Conservation (phyloP, 2,329 filamentous ascomycete species). For the Cercospora sesami region DNA sequence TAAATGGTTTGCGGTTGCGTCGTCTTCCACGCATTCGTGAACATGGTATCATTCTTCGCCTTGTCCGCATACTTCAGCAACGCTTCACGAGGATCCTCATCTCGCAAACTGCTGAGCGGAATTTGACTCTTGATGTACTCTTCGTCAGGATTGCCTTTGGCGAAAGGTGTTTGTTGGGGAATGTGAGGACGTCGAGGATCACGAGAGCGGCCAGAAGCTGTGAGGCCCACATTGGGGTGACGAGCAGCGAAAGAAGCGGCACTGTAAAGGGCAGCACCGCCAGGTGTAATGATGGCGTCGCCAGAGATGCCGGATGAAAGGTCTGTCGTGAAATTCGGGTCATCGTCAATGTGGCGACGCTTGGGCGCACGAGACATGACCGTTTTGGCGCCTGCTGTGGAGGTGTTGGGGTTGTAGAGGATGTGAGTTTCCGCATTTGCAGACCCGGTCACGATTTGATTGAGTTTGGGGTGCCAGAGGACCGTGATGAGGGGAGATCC, state of each 20-base stretch:
- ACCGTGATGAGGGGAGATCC: conserved; percentile 79
- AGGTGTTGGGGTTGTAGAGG: conserved; percentile 85
- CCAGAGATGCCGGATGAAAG: conserved; percentile 77
- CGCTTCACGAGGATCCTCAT: conserved; percentile 93
- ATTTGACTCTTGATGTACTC: conserved; percentile 86
- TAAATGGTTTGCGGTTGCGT: conserved; percentile 93
- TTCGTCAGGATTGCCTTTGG: conserved; percentile 85
- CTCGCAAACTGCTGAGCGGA: conserved; percentile 85
- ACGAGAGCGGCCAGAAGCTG: conserved; percentile 71
- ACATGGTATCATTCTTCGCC: conserved; percentile 88
- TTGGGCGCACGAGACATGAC: conserved; percentile 94
- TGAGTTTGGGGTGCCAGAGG: conserved; percentile 89
- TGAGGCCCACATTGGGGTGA: conserved; percentile 71
- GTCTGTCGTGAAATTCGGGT: conserved; percentile 82
- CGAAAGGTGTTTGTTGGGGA: conserved; percentile 82
- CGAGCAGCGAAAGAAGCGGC: conserved; percentile 56
- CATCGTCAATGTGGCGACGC: conserved; percentile 92
- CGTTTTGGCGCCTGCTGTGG: conserved; percentile 75
- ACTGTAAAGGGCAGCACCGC: conserved; percentile 44
- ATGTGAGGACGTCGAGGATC: conserved; percentile 85
- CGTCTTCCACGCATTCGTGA: conserved; percentile 88
- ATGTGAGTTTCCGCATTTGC: conserved; percentile 87
- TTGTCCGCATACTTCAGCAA: conserved; percentile 92
- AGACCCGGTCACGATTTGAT: conserved; percentile 93
- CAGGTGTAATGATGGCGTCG: conserved; percentile 69